Evolutionary conservation across 2,329 filamentous ascomycete species (phyloP), one percentile per base, ranked within the genome.

Genomic region (Nannizziopsis arthrosporioides): DNA sequence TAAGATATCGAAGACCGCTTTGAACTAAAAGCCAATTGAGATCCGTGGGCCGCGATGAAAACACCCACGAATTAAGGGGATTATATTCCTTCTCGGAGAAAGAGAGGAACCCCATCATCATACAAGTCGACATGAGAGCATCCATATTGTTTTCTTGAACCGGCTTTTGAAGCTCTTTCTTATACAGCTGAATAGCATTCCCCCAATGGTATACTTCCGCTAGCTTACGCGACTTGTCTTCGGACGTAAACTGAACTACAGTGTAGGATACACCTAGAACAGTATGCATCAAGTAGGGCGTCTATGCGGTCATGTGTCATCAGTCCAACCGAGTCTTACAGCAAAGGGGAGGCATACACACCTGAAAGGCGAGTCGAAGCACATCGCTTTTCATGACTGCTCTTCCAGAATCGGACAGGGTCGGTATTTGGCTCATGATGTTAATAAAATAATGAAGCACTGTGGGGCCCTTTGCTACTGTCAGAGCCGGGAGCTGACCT

Each of bases 21-120:
- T 68, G 64, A 12, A 68, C 52, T 1, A 55, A 53, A 18, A 68
- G 58, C 65, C 64, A 68, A 47, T 61, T 66, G 4, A 67, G 55
- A 5, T 60, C 53, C 10, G 54, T 50, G 1, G 61, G 59, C 30
- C 63, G 52, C 2, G 54, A 48, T 11, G 63, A 60, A 54, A 66
- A 67, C 15, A 67, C 57, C 53, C 64, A 67, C 2, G 65, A 66
- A 42, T 56, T 38, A 19, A 51, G 56, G 0, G 64, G 62, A 47
- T 55, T 56, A 50, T 57, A 65, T n/a, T 57, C 54, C 8, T 60
- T 56, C 5, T 60, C 53, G 5, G 51, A 46, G 47, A 68, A 67
- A 15, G 63, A 58, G 48, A 65, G 59, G 34, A 63, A 55, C 11
- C 60, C 61, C 48, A 68, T 54, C 22, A 69, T 54, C 48, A 68